Percentiles rank a stretch among this genome's conserved stretches.
Evolutionary conservation across 164 flowering plant species (phyloP).

Genomic region (Protea cynaroides): DNA sequence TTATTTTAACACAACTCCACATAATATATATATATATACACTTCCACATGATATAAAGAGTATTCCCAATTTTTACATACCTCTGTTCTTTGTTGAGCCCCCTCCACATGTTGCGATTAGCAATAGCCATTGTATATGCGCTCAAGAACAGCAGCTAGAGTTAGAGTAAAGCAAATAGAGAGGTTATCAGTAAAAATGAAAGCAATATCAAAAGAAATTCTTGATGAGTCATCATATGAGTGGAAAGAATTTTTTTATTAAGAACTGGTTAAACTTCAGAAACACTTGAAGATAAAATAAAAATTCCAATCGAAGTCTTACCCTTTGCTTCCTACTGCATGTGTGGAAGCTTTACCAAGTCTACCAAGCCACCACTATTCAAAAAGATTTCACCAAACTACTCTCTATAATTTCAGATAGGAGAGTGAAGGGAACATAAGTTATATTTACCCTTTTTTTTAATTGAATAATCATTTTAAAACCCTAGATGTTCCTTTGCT

Average conservation of each 20-base stretch:
- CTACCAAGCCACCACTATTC: conserved; percentile 99
- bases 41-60: not conserved
- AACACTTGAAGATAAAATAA: too few species aligned
- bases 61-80: not conserved
- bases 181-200: not conserved
- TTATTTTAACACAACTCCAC: too few species aligned
- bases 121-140: not conserved
- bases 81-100: not conserved
- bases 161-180: not conserved
- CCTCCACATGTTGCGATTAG: not conserved
- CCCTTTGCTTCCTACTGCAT: too few species aligned
- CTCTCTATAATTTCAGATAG: not conserved
- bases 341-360: conserved; percentile 89
- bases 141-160: not conserved
- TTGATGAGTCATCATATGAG: too few species aligned
- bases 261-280: too few species aligned
- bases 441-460: not conserved
- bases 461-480: too few species aligned
- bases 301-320: conserved; percentile 5
- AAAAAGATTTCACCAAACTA: conserved; percentile 8
- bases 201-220: too few species aligned
- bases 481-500: too few species aligned
- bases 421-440: not conserved
- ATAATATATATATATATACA: too few species aligned
- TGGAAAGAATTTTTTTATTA: too few species aligned